Evolutionary conservation across 805 yeast species (phyloP), one percentile per base, ranked within the genome.

Genomic region (Lachancea quebecensis): DNA sequence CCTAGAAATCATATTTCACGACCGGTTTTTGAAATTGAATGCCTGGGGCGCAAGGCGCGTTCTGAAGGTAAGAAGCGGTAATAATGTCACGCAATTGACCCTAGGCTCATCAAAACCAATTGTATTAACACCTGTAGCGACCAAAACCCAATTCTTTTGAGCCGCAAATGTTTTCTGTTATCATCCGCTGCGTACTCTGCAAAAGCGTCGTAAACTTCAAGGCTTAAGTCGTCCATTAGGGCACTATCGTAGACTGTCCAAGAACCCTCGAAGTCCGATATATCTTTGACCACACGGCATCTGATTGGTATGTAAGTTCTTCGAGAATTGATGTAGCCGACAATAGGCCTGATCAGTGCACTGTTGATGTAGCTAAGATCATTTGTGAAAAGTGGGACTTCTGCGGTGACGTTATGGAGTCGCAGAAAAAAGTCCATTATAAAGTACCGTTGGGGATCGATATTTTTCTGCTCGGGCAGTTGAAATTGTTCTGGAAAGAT

Each of bases 171-270:
- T 39, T 93, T 71, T 32, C 79, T 79, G 53, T 86, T 85, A 53
- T 93, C 97, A 62, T 93, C 95, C 10, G 83, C 83, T 16, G 88
- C 95, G 57, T 90, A 90, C 37, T 81, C 76, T 2, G 82, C 96
- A 66, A 93, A 88, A 14, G 93, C 89, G 53, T 88, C 89, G 64
- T 91, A 91, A 4, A 91, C 93, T 53, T 87, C 95, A 28, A 81
- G 81, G 27, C 93, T 83, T 41, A 93, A 72, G 59, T 91, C 97
- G 59, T 85, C 93, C 95, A 91, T 88, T 48, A 93, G 70, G 42
- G 83, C 71, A 25, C 93, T 83, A 61, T 93, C 99, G 64, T 89
- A 93, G 2, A 88, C 73, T 1, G 99, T 91, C 99, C 99, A 93
- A 7, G 95, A 79, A 0, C 99, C 99, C 56, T 86, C 89, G 62